Conservation (phyloP, 768 basidiomycete species). For the Sarcodon sp. region DNA sequence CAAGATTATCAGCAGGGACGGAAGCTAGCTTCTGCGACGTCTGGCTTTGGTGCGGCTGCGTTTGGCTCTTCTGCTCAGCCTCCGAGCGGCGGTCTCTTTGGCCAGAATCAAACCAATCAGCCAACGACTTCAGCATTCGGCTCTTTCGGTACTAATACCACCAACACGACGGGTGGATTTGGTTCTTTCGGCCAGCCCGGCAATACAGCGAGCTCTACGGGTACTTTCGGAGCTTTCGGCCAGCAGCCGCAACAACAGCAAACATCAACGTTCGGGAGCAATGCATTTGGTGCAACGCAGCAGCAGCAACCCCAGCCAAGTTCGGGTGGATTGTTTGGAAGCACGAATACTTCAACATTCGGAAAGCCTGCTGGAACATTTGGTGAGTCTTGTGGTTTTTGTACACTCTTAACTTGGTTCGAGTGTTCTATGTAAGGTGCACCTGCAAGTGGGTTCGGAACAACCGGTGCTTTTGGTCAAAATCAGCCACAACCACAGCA, state of each 20-base stretch:
- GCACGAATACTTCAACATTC: conserved; percentile 11
- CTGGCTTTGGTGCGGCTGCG: conserved; percentile 18
- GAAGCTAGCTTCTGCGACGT: conserved; percentile 22
- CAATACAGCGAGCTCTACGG: conserved; percentile 10
- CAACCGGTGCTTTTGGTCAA: neutral
- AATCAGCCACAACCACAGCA: neutral
- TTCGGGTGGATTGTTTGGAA: conserved; percentile 16
- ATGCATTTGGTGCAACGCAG: conserved; percentile 14
- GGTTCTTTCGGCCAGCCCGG: conserved; percentile 6
- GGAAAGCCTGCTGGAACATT: conserved; percentile 16
- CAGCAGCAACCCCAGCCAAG: conserved; percentile 19
- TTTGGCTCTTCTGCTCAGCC: conserved; percentile 18
- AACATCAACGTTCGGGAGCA: conserved; percentile 6
- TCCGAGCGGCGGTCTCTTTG: conserved; percentile 14
- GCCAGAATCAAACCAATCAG: conserved; percentile 16
- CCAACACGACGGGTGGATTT: conserved; percentile 6
- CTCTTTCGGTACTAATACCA: conserved; percentile 11
- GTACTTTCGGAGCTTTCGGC: conserved; percentile 18
- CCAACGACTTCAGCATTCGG: conserved; percentile 16
- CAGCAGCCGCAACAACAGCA: conserved; percentile 17
- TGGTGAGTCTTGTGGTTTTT: conserved; percentile 3
- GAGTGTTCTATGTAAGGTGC: no score
- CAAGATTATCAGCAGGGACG: conserved; percentile 36
- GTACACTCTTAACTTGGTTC: no score
- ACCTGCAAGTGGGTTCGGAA: no score